phyloP scores from a whole-genome alignment of 306 rosid species.

The Adenanthera pavonina region DNA sequence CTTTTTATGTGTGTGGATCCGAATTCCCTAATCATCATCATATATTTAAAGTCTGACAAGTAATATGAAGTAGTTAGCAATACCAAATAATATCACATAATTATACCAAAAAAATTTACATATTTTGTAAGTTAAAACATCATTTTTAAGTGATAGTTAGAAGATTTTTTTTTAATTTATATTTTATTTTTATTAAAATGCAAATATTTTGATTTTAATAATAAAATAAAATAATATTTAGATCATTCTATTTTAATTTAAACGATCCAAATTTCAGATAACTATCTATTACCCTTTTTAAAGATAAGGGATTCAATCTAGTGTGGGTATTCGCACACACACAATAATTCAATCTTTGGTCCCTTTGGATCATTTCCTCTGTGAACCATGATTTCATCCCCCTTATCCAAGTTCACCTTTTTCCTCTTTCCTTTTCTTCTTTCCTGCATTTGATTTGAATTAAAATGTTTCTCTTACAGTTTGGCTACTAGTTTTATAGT shows the following conservation, averaged over 20 bases:
- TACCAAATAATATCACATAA: not conserved
- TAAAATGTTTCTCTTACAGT: not conserved
- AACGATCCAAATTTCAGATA: no score
- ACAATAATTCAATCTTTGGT: slow-evolving; percentile 58
- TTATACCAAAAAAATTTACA: not conserved
- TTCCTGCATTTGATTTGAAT: not conserved
- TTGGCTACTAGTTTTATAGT: no score
- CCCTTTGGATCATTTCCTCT: slow-evolving; percentile 42
- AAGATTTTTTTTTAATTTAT: not conserved
- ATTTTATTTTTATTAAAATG: not conserved
- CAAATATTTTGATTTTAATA: not conserved
- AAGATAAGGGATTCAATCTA: no score
- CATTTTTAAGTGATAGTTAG: not conserved
- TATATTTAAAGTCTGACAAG: no score
- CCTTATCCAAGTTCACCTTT: slow-evolving; percentile 35
- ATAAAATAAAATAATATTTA: no score
- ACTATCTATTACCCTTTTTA: no score
- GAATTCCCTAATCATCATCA: no score
- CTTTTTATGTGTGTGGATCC: not conserved
- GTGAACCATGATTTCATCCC: slow-evolving; percentile 33
- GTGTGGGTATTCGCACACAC: not conserved
- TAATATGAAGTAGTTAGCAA: not conserved
- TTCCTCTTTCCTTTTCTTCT: slow-evolving; percentile 21
- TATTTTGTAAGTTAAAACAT: not conserved
- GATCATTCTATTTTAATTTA: no score